These are phyloP conservation scores for Graphium sp. DNA, from an alignment of 2,329 filamentous ascomycete species.

Conservation along the genomic window DNA sequence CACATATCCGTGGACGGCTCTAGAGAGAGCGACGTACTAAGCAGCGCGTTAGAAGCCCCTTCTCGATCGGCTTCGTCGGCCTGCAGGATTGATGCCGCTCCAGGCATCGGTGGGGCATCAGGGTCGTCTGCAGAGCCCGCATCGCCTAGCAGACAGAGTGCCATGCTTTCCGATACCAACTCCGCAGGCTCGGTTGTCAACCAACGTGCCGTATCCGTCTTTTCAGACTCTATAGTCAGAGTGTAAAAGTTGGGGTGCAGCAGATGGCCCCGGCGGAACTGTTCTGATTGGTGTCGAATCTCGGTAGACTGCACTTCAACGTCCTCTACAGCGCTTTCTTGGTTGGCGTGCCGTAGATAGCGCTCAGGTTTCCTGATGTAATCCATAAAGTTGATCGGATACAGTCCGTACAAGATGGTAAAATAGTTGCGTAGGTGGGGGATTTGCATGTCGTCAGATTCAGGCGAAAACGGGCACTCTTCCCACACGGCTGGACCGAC, in stretches of 20 bases:
- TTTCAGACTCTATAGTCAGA: constrained; percentile 63
- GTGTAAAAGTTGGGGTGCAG: constrained; percentile 76
- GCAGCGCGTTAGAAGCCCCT: constrained; percentile 19
- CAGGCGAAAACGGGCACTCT: constrained; percentile 40
- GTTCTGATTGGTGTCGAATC: constrained; percentile 59
- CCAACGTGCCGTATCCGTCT: constrained; percentile 61
- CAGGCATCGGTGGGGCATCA: constrained; percentile 9
- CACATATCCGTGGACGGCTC: too few relatives aligned
- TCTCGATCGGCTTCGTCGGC: constrained; percentile 15
- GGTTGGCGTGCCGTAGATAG: constrained; percentile 58
- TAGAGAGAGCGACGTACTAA: constrained; percentile 20
- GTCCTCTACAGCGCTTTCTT: constrained; percentile 51
- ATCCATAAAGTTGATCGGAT: constrained; percentile 73
- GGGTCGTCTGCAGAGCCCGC: constrained; percentile 10
- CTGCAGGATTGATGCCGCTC: constrained; percentile 5
- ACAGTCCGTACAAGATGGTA: constrained; percentile 67
- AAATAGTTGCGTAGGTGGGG: constrained; percentile 61
- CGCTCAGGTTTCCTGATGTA: constrained; percentile 71
- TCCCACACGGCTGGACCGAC: constrained; percentile 39
- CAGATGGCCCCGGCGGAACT: constrained; percentile 55
- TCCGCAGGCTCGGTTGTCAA: constrained; percentile 66
- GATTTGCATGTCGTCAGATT: constrained; percentile 42
- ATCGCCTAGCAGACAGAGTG: constrained; percentile 29
- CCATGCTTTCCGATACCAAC: constrained; percentile 65
- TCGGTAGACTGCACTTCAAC: constrained; percentile 65